phyloP scores from a whole-genome alignment of 345 rosid species.

The Boechera retrofracta region DNA sequence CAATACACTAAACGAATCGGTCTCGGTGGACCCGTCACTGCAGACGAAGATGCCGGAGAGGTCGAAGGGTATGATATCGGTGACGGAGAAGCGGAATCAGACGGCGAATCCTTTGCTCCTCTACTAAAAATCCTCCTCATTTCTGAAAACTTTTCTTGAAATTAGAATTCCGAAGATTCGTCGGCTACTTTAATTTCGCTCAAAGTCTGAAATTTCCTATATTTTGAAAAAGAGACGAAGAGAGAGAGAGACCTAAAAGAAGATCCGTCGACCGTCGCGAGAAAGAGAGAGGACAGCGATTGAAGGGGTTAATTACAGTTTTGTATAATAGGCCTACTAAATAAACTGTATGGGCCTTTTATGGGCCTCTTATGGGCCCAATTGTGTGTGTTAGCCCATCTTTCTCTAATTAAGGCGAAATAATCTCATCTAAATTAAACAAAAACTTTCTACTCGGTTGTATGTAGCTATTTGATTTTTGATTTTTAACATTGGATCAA shows the following conservation, averaged over 20 bases:
- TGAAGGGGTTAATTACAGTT: not conserved
- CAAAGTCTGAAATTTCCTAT: not conserved
- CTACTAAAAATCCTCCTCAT: constrained; percentile 56
- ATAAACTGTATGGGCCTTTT: constrained; percentile 14
- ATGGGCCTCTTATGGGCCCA: constrained; percentile 26
- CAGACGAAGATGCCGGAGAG: constrained; percentile 50
- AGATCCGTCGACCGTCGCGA: constrained; percentile 27
- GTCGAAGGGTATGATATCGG: constrained; percentile 46
- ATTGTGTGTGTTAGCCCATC: not conserved
- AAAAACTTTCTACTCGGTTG: too few species aligned
- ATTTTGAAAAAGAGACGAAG: constrained; percentile 25
- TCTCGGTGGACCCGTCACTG: constrained; percentile 91
- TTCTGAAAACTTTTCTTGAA: not conserved
- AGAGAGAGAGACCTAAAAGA: constrained; percentile 22
- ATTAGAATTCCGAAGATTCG: constrained; percentile 8
- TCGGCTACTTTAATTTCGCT: constrained; percentile 18
- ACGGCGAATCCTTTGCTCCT: constrained; percentile 50
- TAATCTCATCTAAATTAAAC: too few species aligned
- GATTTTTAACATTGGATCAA: too few species aligned
- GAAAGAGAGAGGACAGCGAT: constrained; percentile 25
- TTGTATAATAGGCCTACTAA: not conserved
- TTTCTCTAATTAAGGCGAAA: too few species aligned
- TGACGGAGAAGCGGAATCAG: constrained; percentile 48
- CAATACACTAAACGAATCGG: constrained; percentile 87
- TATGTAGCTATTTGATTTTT: too few species aligned